phyloP scores from a whole-genome alignment of 2,329 filamentous ascomycete genomes.

The Aspergillus fumigatiaffinis region DNA sequence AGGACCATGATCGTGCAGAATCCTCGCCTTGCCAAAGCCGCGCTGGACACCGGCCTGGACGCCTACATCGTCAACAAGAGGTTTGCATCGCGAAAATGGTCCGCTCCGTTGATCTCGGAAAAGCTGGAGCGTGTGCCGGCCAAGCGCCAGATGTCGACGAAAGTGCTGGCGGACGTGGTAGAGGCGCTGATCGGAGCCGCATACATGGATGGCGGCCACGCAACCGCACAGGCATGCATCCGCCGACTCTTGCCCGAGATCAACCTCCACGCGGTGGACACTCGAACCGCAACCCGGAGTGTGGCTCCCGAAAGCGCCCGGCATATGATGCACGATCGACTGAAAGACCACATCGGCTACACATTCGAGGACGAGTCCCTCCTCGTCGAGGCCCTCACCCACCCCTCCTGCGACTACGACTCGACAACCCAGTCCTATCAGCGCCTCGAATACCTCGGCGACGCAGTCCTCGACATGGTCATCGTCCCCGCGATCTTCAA shows the following conservation, averaged over 20 bases:
- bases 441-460: constrained; percentile 82
- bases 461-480: constrained; percentile 76
- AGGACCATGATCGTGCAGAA: constrained; percentile 75
- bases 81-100: constrained; percentile 72
- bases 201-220: constrained; percentile 64
- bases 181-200: constrained; percentile 79
- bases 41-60: constrained; percentile 62
- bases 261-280: constrained; percentile 18
- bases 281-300: background rate
- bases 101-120: constrained; percentile 56
- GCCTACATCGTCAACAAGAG: constrained; percentile 65
- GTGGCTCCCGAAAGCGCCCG: background rate
- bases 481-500: constrained; percentile 51
- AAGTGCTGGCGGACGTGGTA: constrained; percentile 80
- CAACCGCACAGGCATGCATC: constrained; percentile 62
- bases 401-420: constrained; percentile 58
- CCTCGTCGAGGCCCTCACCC: constrained; percentile 75
- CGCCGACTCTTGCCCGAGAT: constrained; percentile 61
- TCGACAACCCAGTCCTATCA: constrained; percentile 59
- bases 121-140: constrained; percentile 11
- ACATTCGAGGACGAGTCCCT: constrained; percentile 64
- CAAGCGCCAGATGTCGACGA: constrained; percentile 59
- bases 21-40: constrained; percentile 62
- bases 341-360: constrained; percentile 55
- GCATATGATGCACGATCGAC: constrained; percentile 12